These are phyloP conservation scores for Coemansia sp. DNA, from an alignment of 192 early-diverging fungal species.

Conservation along the genomic window DNA sequence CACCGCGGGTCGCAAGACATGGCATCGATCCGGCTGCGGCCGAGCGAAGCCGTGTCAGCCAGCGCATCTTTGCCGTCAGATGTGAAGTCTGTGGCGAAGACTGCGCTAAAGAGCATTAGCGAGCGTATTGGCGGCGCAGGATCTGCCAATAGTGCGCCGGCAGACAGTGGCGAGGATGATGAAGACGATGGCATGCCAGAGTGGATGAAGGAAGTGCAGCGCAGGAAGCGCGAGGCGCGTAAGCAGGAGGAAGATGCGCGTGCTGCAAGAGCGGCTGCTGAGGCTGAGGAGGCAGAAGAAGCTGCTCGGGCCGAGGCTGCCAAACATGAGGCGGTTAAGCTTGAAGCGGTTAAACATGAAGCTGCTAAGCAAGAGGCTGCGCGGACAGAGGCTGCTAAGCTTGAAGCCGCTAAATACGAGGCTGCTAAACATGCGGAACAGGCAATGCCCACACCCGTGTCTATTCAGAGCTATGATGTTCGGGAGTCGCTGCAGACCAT, in stretches of 20 bases:
- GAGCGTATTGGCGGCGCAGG: constrained; percentile 20
- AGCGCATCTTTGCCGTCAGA: background rate
- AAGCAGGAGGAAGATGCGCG: constrained; percentile 27
- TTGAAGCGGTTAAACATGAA: background rate
- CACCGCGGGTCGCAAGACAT: constrained; percentile 19
- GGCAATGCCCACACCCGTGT: constrained; percentile 7
- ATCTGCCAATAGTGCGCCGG: constrained; percentile 4
- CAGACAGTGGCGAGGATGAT: constrained; percentile 6
- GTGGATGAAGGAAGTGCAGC: constrained; percentile 55
- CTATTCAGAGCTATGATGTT: background rate
- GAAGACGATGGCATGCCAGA: constrained; percentile 16
- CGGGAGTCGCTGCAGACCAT: background rate
- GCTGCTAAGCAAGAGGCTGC: background rate
- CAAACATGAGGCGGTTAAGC: background rate
- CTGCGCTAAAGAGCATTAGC: constrained; percentile 44
- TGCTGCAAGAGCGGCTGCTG: constrained; percentile 16
- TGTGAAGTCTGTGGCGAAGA: constrained; percentile 16
- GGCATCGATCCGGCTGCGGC: constrained; percentile 42
- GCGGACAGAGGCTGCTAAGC: background rate
- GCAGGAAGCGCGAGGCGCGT: constrained; percentile 39
- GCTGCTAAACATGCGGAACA: background rate
- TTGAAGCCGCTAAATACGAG: background rate
- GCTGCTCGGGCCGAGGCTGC: background rate
- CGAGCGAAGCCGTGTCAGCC: constrained; percentile 29
- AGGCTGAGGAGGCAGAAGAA: constrained; percentile 6